Conservation (phyloP, 2,329 filamentous ascomycete species). For the Xylaria sp. region DNA sequence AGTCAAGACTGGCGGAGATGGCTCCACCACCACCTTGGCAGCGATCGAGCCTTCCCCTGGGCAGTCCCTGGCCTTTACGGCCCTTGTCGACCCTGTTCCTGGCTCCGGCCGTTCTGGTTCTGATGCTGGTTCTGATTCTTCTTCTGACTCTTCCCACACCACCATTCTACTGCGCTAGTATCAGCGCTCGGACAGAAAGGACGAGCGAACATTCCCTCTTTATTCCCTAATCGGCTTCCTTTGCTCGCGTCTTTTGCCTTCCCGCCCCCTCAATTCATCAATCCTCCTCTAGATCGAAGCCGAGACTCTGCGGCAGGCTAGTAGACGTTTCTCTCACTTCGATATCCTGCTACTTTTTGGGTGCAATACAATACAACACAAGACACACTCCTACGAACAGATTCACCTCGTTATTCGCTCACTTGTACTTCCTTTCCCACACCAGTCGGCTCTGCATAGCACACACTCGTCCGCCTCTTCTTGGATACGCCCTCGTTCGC, state of each 20-base stretch:
- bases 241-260: not conserved
- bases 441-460: not conserved
- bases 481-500: conserved; percentile 12
- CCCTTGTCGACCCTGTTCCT: not conserved
- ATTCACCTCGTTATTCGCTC: conserved; percentile 6
- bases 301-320: conserved; percentile 28
- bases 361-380: not conserved
- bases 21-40: conserved; percentile 5
- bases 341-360: conserved; percentile 5
- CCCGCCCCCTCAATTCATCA: conserved; percentile 9
- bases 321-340: conserved; percentile 26
- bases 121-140: not conserved
- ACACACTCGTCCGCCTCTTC: not conserved
- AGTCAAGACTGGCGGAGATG: not conserved
- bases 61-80: not conserved
- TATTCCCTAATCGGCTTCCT: not conserved
- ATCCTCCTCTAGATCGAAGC: not conserved
- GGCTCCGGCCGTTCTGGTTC: conserved; percentile 10
- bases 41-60: conserved; percentile 17
- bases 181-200: conserved; percentile 19
- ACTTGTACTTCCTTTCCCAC: not conserved
- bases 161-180: not conserved
- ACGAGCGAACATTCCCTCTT: conserved; percentile 12
- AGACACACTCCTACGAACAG: not conserved
- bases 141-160: not conserved